Evolutionary conservation across 345 rosid genomes (phyloP), one percentile per base, ranked within the genome.

Genomic region (Pseudoturritis turrita): DNA sequence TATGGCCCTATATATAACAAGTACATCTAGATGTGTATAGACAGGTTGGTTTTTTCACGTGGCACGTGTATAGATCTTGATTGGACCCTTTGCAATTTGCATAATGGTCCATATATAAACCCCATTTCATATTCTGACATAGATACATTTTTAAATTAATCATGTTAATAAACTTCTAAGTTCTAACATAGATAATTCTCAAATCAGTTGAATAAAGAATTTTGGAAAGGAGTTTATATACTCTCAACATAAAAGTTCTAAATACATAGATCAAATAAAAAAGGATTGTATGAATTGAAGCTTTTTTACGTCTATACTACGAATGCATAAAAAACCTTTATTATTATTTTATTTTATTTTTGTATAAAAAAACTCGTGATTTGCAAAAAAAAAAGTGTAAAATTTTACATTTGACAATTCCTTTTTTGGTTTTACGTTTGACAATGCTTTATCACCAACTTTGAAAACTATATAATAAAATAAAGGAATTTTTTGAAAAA

Each of bases 21-120:
- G 44, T 56, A 74, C 28, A 45, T 36, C 23, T 46, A 55, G 19
- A 40, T 25, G 40, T 11, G 8, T 68, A n/a, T n/a, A n/a, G n/a
- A n/a, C n/a, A n/a, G n/a, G n/a, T n/a, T n/a, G n/a, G n/a, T n/a
- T n/a, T n/a, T n/a, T n/a, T n/a, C n/a, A n/a, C n/a, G n/a, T n/a
- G n/a, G n/a, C n/a, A n/a, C n/a, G n/a, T n/a, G n/a, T n/a, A n/a
- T n/a, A n/a, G 59, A 73, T 65, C 66, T 65, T 49, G 61, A 57
- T 57, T 63, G 39, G 53, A 31, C 55, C 36, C 10, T 33, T 70
- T 35, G 70, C 57, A 40, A 7, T 33, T 70, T 35, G 70, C 57
- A 40, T 62, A 19, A 51, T 71, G 29, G 49, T 54, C 70, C 70
- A 33, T n/a, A n/a, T n/a, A n/a, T 44, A 14, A 55, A 64, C 65